Base-by-base conservation (phyloP, 306 rosid species). In the Dalbergia oliveri region DNA sequence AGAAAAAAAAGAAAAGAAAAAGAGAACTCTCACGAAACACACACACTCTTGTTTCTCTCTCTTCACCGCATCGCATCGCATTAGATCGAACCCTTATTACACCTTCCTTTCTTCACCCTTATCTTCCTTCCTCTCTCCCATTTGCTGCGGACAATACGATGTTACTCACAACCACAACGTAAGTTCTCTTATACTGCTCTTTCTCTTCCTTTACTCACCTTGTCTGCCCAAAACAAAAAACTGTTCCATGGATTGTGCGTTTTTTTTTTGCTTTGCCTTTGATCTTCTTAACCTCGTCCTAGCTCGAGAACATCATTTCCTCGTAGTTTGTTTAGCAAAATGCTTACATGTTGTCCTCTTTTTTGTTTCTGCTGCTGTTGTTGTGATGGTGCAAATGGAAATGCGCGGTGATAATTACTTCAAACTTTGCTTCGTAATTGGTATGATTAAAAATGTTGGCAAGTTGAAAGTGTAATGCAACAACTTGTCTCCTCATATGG, bases 61-160 rank as follows among this genome's bases (percentile, higher is more conserved):
- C 34, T 43, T 0, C 6, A 9, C 53, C 70, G 11, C 66, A 43
- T 69, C 75, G 15, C 66, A 33, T 74, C 76, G 63, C 87, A 50
- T 69, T 81, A 84, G 93, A 90, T 90, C 94, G 26, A 80, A 56
- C 66, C 79, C 70, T 72, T n/a, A 11, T 15, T 33, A 1, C 18
- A 1, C 59, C 66, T 15, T 70, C 45, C 45, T 10, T 13, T 82
- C 43, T 53, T 3, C 79, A 5, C 18, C 68, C 12, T 21, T 51
- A 16, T 60, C 79, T 66, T 70, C 67, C 33, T 51, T 44, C 31
- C 54, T 26, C 31, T 5, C 7, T 65, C 69, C 67, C 72, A 50
- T 77, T 39, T 13, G 69, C 63, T 18, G 66, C 83, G 68, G 80
- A 60, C 66, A 62, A 59, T 54, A 7, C 87, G 59, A 39, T 75